These are phyloP conservation scores for Grosmannia clavigera DNA, from an alignment of 2,329 filamentous ascomycete genomes.

Conservation along the genomic window DNA sequence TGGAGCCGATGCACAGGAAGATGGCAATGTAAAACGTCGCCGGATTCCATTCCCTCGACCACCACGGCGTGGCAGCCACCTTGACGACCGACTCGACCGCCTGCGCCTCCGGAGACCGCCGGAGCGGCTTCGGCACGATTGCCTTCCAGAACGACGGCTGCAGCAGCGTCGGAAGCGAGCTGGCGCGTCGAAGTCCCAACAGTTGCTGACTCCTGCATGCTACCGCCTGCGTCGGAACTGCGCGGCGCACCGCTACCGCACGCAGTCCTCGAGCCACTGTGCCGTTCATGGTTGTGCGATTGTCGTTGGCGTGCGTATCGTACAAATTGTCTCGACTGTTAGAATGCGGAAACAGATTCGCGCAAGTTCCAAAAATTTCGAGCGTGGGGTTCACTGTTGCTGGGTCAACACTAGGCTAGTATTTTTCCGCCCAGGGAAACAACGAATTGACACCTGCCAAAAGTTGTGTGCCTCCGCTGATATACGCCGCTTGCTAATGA, in stretches of 20 bases:
- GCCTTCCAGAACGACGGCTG: conserved; percentile 52
- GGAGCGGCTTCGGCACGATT: conserved; percentile 55
- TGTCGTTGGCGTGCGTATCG: neutral
- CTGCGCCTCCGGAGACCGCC: conserved; percentile 19
- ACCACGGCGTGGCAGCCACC: conserved; percentile 23
- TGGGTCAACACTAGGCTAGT: conserved; percentile 11
- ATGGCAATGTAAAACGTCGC: conserved; percentile 74
- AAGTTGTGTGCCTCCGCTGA: neutral
- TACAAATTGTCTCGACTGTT: neutral
- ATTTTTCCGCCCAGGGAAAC: conserved; percentile 7
- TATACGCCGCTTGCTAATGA: neutral
- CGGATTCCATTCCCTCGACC: conserved; percentile 61
- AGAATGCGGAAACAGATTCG: neutral
- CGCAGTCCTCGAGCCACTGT: neutral
- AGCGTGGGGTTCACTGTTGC: conserved; percentile 3
- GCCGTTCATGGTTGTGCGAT: neutral
- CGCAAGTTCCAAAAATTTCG: neutral
- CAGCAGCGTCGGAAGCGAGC: conserved; percentile 17
- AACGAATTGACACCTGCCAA: neutral
- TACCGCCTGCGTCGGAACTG: neutral
- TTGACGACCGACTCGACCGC: neutral
- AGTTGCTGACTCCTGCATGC: neutral
- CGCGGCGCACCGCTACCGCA: neutral
- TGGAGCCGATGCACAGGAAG: conserved; percentile 81
- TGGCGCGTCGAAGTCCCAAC: conserved; percentile 1